phyloP scores from a whole-genome alignment of 106 monocot genomes.

The Dendrobium catenatum region DNA sequence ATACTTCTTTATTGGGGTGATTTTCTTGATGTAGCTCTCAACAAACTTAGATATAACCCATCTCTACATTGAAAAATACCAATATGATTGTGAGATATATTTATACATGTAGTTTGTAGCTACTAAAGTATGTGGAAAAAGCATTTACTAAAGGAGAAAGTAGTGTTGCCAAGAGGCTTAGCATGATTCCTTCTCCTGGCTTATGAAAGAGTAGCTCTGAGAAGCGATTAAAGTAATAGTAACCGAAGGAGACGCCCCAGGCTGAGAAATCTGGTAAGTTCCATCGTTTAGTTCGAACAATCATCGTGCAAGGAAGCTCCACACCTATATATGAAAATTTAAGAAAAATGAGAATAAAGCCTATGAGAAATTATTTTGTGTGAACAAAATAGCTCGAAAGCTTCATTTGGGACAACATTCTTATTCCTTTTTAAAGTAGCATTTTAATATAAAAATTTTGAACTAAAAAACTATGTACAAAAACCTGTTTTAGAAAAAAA shows the following conservation, averaged over 20 bases:
- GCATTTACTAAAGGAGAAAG: too few relatives aligned
- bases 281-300: slow-evolving; percentile 41
- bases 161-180: too few relatives aligned
- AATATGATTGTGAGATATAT: background rate
- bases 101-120: too few relatives aligned
- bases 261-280: slow-evolving; percentile 19
- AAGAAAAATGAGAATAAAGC: background rate
- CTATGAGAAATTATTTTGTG: too few relatives aligned
- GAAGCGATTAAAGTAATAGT: slow-evolving; percentile 46
- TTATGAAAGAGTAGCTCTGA: slow-evolving; percentile 36
- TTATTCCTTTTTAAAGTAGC: too few relatives aligned
- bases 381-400: too few relatives aligned
- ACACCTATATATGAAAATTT: slow-evolving; percentile 16
- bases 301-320: slow-evolving; percentile 46
- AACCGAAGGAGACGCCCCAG: slow-evolving; percentile 34
- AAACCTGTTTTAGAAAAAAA: too few relatives aligned
- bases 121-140: slow-evolving; percentile 4
- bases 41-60: slow-evolving; percentile 53
- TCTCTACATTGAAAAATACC: slow-evolving; percentile 15
- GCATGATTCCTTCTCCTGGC: too few relatives aligned
- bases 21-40: slow-evolving; percentile 49
- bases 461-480: too few relatives aligned
- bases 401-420: too few relatives aligned
- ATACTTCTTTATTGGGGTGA: slow-evolving; percentile 42
- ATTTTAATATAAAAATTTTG: too few relatives aligned